A percentile compares a stretch with the other conserved stretches of the same genome.
These are phyloP conservation scores for Arthromyces matolae DNA, from an alignment of 768 basidiomycete genomes.

Conservation along the genomic window DNA sequence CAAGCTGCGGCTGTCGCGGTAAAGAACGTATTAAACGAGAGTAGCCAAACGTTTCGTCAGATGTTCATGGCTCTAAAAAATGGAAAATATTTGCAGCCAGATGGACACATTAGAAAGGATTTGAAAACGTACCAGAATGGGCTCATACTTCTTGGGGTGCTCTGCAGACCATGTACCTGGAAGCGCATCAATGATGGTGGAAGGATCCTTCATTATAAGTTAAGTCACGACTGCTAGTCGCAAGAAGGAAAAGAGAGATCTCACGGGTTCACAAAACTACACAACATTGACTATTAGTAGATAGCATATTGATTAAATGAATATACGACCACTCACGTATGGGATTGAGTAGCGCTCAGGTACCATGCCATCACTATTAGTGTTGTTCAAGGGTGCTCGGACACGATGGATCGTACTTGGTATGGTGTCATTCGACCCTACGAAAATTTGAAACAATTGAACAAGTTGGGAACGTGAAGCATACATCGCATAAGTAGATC, in stretches of 20 bases:
- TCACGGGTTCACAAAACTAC: constrained; percentile 30
- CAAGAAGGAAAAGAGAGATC: constrained; percentile 1
- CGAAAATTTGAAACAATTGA: not conserved
- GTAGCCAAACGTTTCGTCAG: too few species aligned
- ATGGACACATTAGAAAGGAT: too few species aligned
- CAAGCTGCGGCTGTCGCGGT: too few species aligned
- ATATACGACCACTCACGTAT: constrained; percentile 38
- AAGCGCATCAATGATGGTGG: constrained; percentile 44
- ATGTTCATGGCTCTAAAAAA: too few species aligned
- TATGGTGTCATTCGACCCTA: constrained; percentile 45
- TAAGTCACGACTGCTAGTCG: constrained; percentile 1
- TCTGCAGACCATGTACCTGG: constrained; percentile 47
- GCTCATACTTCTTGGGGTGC: too few species aligned
- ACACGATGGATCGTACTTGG: constrained; percentile 56
- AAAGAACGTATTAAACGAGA: too few species aligned
- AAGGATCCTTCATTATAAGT: constrained; percentile 32
- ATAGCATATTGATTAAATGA: not conserved
- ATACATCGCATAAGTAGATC: constrained; percentile 49
- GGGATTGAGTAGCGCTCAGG: constrained; percentile 61
- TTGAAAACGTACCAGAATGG: too few species aligned
- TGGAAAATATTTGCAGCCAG: too few species aligned
- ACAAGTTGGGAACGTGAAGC: too few species aligned
- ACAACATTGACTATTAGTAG: too few species aligned
- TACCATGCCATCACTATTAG: constrained; percentile 29
- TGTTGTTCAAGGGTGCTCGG: constrained; percentile 31